phyloP scores from a whole-genome alignment of 257 asterid genomes.

The Anisodus tanguticus region DNA sequence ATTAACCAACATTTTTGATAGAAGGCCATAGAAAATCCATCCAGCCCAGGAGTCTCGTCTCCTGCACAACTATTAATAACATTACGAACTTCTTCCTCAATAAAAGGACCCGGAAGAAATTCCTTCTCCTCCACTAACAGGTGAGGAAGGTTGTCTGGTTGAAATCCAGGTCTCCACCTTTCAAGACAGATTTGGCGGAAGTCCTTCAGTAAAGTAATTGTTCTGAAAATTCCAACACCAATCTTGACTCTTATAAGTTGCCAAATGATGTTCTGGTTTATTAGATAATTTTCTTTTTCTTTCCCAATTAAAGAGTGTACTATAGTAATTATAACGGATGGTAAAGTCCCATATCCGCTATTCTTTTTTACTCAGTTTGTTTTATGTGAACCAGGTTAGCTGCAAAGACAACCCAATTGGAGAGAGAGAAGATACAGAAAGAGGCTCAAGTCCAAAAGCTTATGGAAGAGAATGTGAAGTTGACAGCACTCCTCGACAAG shows the following conservation, averaged over 20 bases:
- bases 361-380: conserved; percentile 28
- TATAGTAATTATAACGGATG: background rate
- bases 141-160: no score
- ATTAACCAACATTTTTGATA: background rate
- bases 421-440: conserved; percentile 88
- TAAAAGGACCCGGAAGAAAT: no score
- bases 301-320: background rate
- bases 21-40: background rate
- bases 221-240: background rate
- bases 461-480: conserved; percentile 87
- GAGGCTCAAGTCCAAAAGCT: conserved; percentile 90
- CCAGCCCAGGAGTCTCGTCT: background rate
- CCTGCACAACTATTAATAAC: background rate
- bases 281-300: background rate
- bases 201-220: conserved; percentile 6
- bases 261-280: conserved; percentile 9
- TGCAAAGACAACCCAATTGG: conserved; percentile 78
- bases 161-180: background rate
- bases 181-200: background rate
- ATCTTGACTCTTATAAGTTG: background rate
- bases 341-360: background rate
- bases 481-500: conserved; percentile 80
- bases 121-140: no score
- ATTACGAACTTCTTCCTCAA: background rate
- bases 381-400: conserved; percentile 62